These are phyloP conservation scores for Serendipita vermifera DNA, from an alignment of 768 basidiomycete genomes.

Conservation along the genomic window DNA sequence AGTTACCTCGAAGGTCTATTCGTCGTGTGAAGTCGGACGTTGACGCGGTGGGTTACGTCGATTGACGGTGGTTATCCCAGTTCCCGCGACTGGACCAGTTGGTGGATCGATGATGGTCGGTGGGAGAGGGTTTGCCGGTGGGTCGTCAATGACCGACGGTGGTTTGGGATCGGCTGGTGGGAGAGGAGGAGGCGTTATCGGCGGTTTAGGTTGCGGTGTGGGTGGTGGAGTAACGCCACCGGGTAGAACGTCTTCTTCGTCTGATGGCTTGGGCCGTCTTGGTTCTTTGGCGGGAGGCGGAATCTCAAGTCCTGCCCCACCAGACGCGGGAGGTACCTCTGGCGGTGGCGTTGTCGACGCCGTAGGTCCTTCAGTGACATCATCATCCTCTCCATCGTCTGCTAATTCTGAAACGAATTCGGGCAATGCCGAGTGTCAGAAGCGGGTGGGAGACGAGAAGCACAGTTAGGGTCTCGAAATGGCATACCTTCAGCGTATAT, in stretches of 20 bases:
- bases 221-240: not conserved
- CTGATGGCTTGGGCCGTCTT: no score
- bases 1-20: no score
- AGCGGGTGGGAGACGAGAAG: no score
- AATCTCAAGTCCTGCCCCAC: not conserved
- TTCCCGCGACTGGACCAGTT: not conserved
- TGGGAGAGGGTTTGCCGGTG: not conserved
- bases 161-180: not conserved
- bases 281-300: not conserved
- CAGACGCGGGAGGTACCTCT: not conserved
- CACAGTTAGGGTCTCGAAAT: no score
- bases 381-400: not conserved
- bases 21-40: no score
- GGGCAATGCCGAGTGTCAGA: no score
- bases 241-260: no score
- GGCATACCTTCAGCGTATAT: constrained; percentile 83
- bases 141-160: not conserved
- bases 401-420: constrained; percentile 1
- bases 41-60: no score
- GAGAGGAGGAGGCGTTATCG: not conserved
- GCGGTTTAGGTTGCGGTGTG: not conserved
- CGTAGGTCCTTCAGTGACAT: not conserved
- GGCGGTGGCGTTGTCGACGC: not conserved
- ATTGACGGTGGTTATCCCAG: not conserved
- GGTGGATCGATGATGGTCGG: constrained; percentile 4